Base-by-base conservation (phyloP, 108 stramenopile species). In the Skeletonema menzelii region DNA sequence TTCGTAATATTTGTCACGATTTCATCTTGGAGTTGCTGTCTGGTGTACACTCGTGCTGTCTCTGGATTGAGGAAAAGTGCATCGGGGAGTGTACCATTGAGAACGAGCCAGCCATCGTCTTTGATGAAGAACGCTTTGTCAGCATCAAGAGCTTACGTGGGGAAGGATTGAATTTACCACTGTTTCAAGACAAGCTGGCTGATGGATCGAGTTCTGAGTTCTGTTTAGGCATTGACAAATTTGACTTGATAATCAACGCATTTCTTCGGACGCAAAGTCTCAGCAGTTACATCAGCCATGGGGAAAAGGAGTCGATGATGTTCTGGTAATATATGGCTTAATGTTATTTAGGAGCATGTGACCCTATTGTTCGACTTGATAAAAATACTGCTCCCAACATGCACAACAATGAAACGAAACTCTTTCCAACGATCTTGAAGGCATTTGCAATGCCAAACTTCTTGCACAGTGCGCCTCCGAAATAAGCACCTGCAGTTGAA, bases 81-180 rank as follows among this genome's bases (percentile, higher is more conserved):
- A 55, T 34, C 1, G 74, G 20, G 1, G 59, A 60, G 20, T 57
- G 56, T 8, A 42, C 65, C 1, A 56, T 24, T 12, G 34, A 6
- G 13, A 78, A 82, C 24, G 90, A 94, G 34, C 71, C 82, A 27
- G 88, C 79, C 5, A 84, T 95, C 44, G 63, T 95, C 24, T 92
- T 95, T 61, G 94, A 95, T 59, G 94, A 95, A 70, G 88, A 95
- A 73, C 80, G 85, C 19, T 95, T 95, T 66, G 83, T 91, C 30
- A 61, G 82, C 35, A 75, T 91, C 20, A 95, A 95, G 73, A 78
- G 82, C 27, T 56, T 72, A 6, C 85, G 89, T 26, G 74, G 80
- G 3, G 65, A 67, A 22, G 70, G 72, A n/a, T 68, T 61, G 5
- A 69, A 73, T 40, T 56, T 57, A 28, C 80, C 79, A 44, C 59